Conservation (phyloP, 179 eudicot genomes). For the Silene vulgaris region DNA sequence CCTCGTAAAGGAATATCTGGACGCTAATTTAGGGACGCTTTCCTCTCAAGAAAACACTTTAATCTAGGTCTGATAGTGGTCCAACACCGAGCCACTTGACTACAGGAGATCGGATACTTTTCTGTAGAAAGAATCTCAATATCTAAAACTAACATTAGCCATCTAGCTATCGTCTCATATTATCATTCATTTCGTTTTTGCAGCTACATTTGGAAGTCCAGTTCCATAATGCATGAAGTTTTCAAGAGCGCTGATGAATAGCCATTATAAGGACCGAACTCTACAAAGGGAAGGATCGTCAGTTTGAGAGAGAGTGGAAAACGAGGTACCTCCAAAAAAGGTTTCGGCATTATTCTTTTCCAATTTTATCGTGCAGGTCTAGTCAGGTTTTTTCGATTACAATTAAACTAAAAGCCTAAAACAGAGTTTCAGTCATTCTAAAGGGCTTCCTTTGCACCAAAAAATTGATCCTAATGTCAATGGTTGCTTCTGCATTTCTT, state of each 20-base stretch:
- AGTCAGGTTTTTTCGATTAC: neutral
- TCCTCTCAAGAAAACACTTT: neutral
- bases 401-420: neutral
- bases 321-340: neutral
- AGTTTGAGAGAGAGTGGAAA: neutral
- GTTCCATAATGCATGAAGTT: neutral
- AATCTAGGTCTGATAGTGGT: neutral
- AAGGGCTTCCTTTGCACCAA: neutral
- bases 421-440: neutral
- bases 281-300: neutral
- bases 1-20: too few relatives aligned
- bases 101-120: neutral
- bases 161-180: neutral
- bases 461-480: neutral
- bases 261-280: neutral
- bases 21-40: neutral
- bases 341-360: neutral
- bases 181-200: neutral
- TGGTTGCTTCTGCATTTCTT: neutral
- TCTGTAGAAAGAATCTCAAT: neutral
- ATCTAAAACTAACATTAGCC: neutral
- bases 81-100: neutral
- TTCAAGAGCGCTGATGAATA: neutral
- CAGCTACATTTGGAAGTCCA: neutral
- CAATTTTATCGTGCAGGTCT: neutral